These are phyloP conservation scores for Dendrocalamus sinicus DNA, from an alignment of 176 grass and related monocot genomes.

Conservation along the genomic window DNA sequence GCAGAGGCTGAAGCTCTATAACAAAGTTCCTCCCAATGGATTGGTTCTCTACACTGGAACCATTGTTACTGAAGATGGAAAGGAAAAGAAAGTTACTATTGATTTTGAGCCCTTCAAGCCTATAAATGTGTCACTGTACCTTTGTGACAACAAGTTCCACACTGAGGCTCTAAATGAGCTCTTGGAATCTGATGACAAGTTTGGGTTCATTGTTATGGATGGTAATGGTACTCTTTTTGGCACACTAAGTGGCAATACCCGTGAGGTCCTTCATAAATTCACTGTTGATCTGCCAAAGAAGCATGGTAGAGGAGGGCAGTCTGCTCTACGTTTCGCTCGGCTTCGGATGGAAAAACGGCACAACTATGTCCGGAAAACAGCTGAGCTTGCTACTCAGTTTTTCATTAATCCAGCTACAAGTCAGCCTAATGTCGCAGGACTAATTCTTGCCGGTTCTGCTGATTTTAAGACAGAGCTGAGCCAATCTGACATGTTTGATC, in stretches of 20 bases:
- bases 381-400: slow-evolving; percentile 62
- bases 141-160: slow-evolving; percentile 66
- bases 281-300: slow-evolving; percentile 65
- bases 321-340: slow-evolving; percentile 62
- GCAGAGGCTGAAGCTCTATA: slow-evolving; percentile 65
- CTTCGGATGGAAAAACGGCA: slow-evolving; percentile 64
- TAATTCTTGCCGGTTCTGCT: slow-evolving; percentile 62
- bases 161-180: slow-evolving; percentile 61
- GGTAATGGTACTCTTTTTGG: slow-evolving; percentile 67
- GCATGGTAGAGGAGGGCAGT: slow-evolving; percentile 62
- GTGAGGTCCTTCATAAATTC: slow-evolving; percentile 63
- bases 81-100: slow-evolving; percentile 65
- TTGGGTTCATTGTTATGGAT: slow-evolving; percentile 65
- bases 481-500: slow-evolving; percentile 62
- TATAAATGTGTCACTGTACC: slow-evolving; percentile 57
- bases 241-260: slow-evolving; percentile 61
- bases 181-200: slow-evolving; percentile 64
- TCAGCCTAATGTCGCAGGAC: slow-evolving; percentile 60
- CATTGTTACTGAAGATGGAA: slow-evolving; percentile 63
- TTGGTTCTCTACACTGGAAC: slow-evolving; percentile 69
- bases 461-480: slow-evolving; percentile 65
- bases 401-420: slow-evolving; percentile 60
- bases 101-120: slow-evolving; percentile 69
- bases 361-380: slow-evolving; percentile 59
- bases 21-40: slow-evolving; percentile 61